Percentiles rank a stretch among this genome's conserved stretches.
phyloP scores from a whole-genome alignment of 768 basidiomycete species.

The Aureoboletus auriporus region DNA sequence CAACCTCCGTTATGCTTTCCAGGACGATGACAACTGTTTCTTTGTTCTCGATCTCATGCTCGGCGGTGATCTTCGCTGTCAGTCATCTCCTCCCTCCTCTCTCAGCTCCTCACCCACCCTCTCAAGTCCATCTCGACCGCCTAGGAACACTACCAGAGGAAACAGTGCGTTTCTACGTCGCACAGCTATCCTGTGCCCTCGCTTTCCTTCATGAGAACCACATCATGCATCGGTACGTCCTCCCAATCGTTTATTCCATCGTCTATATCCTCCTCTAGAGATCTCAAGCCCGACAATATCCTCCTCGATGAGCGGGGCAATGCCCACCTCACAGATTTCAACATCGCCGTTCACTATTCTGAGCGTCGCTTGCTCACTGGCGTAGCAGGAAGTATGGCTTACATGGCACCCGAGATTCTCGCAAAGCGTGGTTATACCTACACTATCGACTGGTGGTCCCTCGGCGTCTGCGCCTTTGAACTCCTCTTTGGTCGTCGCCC shows the following conservation, averaged over 20 bases:
- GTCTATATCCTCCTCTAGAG: slow-evolving; percentile 42
- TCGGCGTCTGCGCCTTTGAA: slow-evolving; percentile 91
- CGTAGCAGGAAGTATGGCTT: slow-evolving; percentile 97
- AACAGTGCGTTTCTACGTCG: slow-evolving; percentile 82
- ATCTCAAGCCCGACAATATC: slow-evolving; percentile 97
- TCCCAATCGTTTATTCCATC: too few relatives aligned
- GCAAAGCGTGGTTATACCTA: slow-evolving; percentile 92
- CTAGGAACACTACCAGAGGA: slow-evolving; percentile 72
- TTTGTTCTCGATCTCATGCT: slow-evolving; percentile 98
- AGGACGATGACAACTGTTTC: slow-evolving; percentile 98
- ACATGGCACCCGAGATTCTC: slow-evolving; percentile 94
- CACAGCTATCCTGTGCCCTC: slow-evolving; percentile 84
- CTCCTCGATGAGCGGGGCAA: slow-evolving; percentile 94
- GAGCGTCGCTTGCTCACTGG: slow-evolving; percentile 82
- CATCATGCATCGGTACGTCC: slow-evolving; percentile 90
- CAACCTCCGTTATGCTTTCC: slow-evolving; percentile 93
- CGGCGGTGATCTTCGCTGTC: slow-evolving; percentile 91
- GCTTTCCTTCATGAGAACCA: slow-evolving; percentile 87
- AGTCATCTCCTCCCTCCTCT: slow-evolving; percentile 23
- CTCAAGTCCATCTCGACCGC: slow-evolving; percentile 81
- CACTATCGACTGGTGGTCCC: slow-evolving; percentile 96
- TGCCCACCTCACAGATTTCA: slow-evolving; percentile 96
- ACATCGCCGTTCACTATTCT: slow-evolving; percentile 95
- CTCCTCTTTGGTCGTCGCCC: slow-evolving; percentile 89
- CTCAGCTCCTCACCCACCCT: slow-evolving; percentile 4